These are phyloP conservation scores for Carex parvula DNA, from an alignment of 176 grass and related monocot species.

Conservation along the genomic window DNA sequence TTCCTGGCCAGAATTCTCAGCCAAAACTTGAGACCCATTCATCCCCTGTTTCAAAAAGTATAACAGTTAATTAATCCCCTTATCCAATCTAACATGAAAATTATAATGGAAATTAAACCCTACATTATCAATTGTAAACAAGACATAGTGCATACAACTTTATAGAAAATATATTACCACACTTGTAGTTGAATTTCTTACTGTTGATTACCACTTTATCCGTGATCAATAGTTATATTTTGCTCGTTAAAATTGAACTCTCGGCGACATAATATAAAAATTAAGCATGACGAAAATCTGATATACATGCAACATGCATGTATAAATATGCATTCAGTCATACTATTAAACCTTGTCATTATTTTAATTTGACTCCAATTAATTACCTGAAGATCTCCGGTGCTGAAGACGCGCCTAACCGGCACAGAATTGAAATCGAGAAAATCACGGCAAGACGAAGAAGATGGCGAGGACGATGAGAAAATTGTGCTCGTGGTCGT, in stretches of 20 bases:
- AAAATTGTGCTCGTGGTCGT: neutral
- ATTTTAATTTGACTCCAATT: neutral
- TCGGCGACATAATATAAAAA: too few relatives aligned
- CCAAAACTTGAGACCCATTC: neutral
- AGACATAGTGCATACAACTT: slow-evolving; percentile 17
- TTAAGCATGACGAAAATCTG: neutral
- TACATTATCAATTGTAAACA: slow-evolving; percentile 18
- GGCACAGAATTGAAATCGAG: slow-evolving; percentile 23
- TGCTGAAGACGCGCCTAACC: slow-evolving; percentile 28
- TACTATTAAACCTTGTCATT: neutral
- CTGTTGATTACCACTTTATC: neutral
- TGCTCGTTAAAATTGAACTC: neutral
- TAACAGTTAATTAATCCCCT: neutral
- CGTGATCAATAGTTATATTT: neutral
- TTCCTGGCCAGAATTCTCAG: slow-evolving; percentile 7
- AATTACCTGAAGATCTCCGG: slow-evolving; percentile 35
- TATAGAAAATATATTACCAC: neutral
- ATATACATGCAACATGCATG: neutral
- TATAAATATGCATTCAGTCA: neutral
- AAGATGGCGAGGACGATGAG: neutral
- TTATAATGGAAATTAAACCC: neutral
- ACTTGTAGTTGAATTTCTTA: neutral
- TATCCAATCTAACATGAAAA: neutral
- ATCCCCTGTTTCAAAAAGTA: slow-evolving; percentile 30
- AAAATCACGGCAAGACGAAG: slow-evolving; percentile 8